A percentile compares a stretch with the other conserved stretches of the same genome.
Conservation (phyloP, 139 green algal genomes). For the Chlamydomonas schloesseri region DNA sequence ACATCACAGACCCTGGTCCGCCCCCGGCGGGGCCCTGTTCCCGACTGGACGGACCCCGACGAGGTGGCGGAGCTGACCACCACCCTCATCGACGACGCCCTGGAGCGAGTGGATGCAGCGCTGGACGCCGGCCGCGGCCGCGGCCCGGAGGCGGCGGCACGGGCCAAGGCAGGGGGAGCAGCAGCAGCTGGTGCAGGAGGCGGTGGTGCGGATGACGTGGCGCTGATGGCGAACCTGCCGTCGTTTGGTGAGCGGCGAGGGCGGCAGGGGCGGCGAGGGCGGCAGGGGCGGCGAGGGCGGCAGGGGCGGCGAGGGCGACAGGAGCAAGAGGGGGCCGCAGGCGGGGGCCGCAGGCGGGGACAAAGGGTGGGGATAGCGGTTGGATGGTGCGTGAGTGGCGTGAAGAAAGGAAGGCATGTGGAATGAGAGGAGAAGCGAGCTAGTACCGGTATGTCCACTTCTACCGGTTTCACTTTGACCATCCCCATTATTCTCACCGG, state of each 20-base stretch:
- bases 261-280: neutral
- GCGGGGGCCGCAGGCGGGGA: no score
- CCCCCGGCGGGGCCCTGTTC: neutral
- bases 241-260: neutral
- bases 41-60: conserved; percentile 31
- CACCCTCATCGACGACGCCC: conserved; percentile 60
- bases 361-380: no score
- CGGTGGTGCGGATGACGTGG: neutral
- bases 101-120: conserved; percentile 67
- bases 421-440: no score
- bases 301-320: neutral
- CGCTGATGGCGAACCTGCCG: neutral
- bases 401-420: no score
- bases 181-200: neutral
- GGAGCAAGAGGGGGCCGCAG: neutral
- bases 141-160: neutral
- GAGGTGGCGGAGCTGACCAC: conserved; percentile 62
- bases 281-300: neutral
- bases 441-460: no score
- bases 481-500: no score
- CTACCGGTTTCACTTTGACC: no score
- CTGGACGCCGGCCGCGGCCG: conserved; percentile 49
- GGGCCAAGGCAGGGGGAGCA: neutral
- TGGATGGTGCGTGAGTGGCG: no score
- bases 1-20: conserved; percentile 7